phyloP scores from a whole-genome alignment of 2,329 filamentous ascomycete genomes.

The Aspergillus sojae region DNA sequence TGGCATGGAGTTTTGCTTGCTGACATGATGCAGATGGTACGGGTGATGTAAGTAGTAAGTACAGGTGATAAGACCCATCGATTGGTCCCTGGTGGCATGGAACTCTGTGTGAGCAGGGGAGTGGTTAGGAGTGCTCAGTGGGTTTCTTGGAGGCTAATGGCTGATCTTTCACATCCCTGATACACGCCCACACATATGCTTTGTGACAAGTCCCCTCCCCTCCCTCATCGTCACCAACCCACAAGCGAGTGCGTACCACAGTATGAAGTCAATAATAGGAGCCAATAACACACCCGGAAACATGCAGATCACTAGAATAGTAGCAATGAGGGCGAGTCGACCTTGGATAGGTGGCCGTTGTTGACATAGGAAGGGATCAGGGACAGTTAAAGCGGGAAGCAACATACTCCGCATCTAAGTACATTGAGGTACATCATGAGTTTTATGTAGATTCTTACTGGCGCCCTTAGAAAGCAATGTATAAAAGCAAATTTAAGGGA shows the following conservation, averaged over 20 bases:
- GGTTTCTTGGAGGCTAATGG: not conserved
- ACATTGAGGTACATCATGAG: not conserved
- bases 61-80: not conserved
- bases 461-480: not conserved
- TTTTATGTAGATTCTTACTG: not conserved
- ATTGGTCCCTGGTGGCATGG: not conserved
- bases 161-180: not conserved
- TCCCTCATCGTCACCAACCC: not conserved
- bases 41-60: not conserved
- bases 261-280: not conserved
- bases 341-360: not conserved
- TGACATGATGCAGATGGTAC: not conserved
- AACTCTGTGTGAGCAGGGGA: not conserved
- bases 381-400: not conserved
- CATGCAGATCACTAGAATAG: not conserved
- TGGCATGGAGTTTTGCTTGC: not conserved
- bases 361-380: not conserved
- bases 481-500: not conserved
- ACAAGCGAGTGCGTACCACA: not conserved
- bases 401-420: not conserved
- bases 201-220: not conserved
- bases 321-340: not conserved
- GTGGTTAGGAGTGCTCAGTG: not conserved
- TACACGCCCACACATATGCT: not conserved
- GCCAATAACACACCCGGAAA: not conserved